Conservation (phyloP, 2,329 filamentous ascomycete species). For the Graphilbum fragrans region DNA sequence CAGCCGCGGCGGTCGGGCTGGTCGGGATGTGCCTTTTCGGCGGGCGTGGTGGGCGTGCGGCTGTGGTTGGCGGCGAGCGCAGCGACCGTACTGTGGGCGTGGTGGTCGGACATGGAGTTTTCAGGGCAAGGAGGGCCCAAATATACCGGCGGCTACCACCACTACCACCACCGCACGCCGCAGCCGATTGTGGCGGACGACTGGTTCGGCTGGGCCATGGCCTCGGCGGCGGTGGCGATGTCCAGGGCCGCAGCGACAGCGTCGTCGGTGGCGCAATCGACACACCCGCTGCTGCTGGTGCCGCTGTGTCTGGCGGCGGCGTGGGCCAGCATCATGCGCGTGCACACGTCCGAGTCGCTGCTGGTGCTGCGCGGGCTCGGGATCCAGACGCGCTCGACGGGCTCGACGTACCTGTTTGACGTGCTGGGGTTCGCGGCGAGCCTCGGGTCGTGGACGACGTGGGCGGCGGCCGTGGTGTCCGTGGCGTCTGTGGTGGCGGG, state of each 20-base stretch:
- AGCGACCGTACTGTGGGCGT: slow-evolving; percentile 38
- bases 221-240: not conserved
- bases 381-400: slow-evolving; percentile 72
- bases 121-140: no score
- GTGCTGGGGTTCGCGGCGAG: slow-evolving; percentile 7
- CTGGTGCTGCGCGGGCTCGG: slow-evolving; percentile 81
- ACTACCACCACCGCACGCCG: not conserved
- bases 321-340: slow-evolving; percentile 31
- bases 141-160: no score
- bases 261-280: slow-evolving; percentile 17
- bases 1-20: slow-evolving; percentile 31
- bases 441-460: slow-evolving; percentile 21
- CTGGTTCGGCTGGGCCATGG: not conserved
- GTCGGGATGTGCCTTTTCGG: slow-evolving; percentile 24
- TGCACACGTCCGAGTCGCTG: slow-evolving; percentile 63
- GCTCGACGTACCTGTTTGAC: slow-evolving; percentile 47
- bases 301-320: slow-evolving; percentile 23
- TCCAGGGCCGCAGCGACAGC: slow-evolving; percentile 12
- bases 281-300: slow-evolving; percentile 24
- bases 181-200: not conserved
- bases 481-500: not conserved
- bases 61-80: slow-evolving; percentile 27
- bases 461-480: not conserved
- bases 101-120: slow-evolving; percentile 11
- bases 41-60: slow-evolving; percentile 29